Evolutionary conservation across 164 flowering plant genomes (phyloP), one percentile per base, ranked within the genome.

Genomic region (Berberis vulgaris): DNA sequence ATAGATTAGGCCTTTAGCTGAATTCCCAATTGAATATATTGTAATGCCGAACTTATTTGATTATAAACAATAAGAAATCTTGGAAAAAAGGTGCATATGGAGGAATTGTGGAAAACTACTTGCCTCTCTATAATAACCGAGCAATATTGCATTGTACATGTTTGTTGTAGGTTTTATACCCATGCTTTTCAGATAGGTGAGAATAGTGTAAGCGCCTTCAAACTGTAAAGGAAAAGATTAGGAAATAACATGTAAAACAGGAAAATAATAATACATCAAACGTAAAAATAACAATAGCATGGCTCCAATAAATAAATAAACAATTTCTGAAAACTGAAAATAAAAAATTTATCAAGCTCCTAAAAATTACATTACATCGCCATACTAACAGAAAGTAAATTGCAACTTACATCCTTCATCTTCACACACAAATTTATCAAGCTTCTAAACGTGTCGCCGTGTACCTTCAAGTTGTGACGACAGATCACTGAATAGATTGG

Each of bases 361-460:
- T 26, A 26, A 26, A 26, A 26, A 26, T 26, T 26, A 26, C 0
- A 26, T 26, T 26, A 26, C 26, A 26, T 26, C 26, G 26, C 26
- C 26, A 26, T 26, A 26, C 26, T 26, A 26, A 26, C 26, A 26
- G 26, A 26, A 26, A 40, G 5, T 9, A 38, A 2, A 56, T 49
- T 9, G 52, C 49, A 59, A 83, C 88, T 80, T 79, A 93, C 98
- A 83, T 93, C 88, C 84, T 86, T 88, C 89, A 88, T 83, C 72
- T 63, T 90, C 66, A 80, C 87, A 63, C 63, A 50, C 74, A 87
- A 68, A 67, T 65, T 74, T 76, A 90, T 84, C 86, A 93, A 76
- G 54, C 67, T 71, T 72, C 84, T 83, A 72, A 77, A 84, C 46
- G 87, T 84, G 71, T 88, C 96, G 70, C n/a, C 66, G 57, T 70